phyloP scores from a whole-genome alignment of 1,284 basidiomycete species.

The Bothia castanella region DNA sequence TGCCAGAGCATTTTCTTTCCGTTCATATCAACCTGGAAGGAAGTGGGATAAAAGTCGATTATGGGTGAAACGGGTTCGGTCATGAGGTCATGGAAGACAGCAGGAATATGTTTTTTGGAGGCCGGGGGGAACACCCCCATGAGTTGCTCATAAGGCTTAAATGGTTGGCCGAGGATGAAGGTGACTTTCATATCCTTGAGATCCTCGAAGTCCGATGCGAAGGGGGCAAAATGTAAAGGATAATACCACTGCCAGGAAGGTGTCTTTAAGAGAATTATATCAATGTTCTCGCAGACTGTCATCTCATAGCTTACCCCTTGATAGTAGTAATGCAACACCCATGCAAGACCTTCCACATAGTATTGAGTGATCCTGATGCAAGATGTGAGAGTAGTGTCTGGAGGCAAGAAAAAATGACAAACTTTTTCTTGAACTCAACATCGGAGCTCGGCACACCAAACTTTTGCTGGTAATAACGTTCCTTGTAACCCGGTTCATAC shows the following conservation, averaged over 20 bases:
- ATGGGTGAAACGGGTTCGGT: constrained; percentile 84
- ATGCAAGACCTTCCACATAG: constrained; percentile 93
- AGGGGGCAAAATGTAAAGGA: constrained; percentile 97
- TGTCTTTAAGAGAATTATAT: constrained; percentile 46
- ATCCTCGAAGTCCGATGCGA: constrained; percentile 91
- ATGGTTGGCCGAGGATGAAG: constrained; percentile 80
- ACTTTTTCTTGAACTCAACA: constrained; percentile 72
- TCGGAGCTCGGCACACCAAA: constrained; percentile 80
- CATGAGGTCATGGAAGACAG: constrained; percentile 88
- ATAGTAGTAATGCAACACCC: constrained; percentile 98
- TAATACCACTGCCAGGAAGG: constrained; percentile 99
- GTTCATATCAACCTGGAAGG: constrained; percentile 99
- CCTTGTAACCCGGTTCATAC: constrained; percentile 93
- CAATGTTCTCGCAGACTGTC: constrained; percentile 3
- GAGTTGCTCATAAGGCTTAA: constrained; percentile 95
- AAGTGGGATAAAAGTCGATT: constrained; percentile 91
- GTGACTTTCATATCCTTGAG: constrained; percentile 76
- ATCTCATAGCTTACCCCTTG: constrained; percentile 63
- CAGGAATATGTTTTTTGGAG: constrained; percentile 72
- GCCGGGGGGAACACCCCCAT: constrained; percentile 95
- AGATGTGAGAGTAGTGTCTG: constrained; percentile 13
- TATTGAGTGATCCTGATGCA: constrained; percentile 65
- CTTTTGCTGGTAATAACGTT: constrained; percentile 94
- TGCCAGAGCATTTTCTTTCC: constrained; percentile 99
- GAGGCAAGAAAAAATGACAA: constrained; percentile 27